Evolutionary conservation across 306 rosid species (phyloP).

Genomic region (Prunus davidiana): DNA sequence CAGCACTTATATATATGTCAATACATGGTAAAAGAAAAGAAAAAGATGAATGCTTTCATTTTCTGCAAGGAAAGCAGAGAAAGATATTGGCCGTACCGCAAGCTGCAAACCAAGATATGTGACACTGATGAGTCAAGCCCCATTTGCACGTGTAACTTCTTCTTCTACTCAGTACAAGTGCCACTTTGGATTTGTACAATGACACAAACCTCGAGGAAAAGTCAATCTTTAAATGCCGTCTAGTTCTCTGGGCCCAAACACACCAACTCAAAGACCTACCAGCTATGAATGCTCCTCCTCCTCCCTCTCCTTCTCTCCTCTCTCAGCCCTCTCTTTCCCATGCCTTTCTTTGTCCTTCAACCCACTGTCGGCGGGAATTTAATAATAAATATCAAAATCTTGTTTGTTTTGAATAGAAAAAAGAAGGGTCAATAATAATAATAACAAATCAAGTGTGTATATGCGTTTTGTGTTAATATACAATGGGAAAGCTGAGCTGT

Average conservation of each 20-base stretch:
- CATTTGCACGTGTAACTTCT: constrained; percentile 45
- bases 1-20: too few species aligned
- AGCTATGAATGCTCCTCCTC: constrained; percentile 25
- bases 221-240: constrained; percentile 30
- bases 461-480: constrained; percentile 9
- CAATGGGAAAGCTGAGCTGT: constrained; percentile 56
- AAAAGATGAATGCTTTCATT: background rate
- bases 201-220: constrained; percentile 27
- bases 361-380: constrained; percentile 47
- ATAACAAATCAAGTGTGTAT: background rate
- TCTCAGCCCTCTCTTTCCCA: background rate
- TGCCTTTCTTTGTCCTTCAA: constrained; percentile 25
- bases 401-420: too few species aligned
- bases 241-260: constrained; percentile 16
- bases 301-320: background rate
- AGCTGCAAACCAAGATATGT: constrained; percentile 4
- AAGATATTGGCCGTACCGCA: background rate
- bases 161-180: constrained; percentile 4
- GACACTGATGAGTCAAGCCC: constrained; percentile 1
- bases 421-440: background rate
- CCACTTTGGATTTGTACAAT: constrained; percentile 2
- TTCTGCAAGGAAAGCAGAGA: background rate
- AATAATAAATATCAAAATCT: background rate
- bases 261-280: constrained; percentile 28
- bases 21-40: too few species aligned